phyloP scores from a whole-genome alignment of 2,329 filamentous ascomycete species.

The Dendrostoma leiphaemia region DNA sequence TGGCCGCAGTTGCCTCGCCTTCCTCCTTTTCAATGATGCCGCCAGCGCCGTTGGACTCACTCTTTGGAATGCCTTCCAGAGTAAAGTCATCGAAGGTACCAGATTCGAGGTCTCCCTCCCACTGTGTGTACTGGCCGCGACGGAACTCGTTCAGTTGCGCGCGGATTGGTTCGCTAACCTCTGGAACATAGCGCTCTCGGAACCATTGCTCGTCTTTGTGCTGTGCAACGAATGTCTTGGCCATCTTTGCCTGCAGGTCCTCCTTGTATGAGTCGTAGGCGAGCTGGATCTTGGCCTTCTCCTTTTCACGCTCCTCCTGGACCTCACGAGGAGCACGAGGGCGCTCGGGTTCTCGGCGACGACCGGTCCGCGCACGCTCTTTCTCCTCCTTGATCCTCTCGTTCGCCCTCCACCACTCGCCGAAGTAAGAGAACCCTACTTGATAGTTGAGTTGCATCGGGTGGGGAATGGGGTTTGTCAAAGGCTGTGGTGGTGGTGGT shows the following conservation, averaged over 20 bases:
- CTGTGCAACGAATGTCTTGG: slow-evolving; percentile 81
- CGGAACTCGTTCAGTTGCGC: slow-evolving; percentile 77
- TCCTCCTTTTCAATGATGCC: slow-evolving; percentile 91
- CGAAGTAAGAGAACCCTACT: slow-evolving; percentile 82
- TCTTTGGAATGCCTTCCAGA: slow-evolving; percentile 90
- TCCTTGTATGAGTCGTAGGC: slow-evolving; percentile 68
- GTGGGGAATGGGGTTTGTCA: slow-evolving; percentile 67
- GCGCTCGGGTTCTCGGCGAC: slow-evolving; percentile 63
- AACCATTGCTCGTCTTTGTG: slow-evolving; percentile 99
- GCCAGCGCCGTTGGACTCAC: slow-evolving; percentile 82
- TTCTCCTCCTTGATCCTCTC: slow-evolving; percentile 81
- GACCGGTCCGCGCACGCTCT: slow-evolving; percentile 68
- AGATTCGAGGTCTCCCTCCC: slow-evolving; percentile 82
- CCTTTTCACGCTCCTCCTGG: slow-evolving; percentile 73
- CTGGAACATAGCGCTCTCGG: slow-evolving; percentile 86
- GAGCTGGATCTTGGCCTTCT: slow-evolving; percentile 73
- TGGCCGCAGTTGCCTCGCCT: slow-evolving; percentile 85
- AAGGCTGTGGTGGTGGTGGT: slow-evolving; percentile 45
- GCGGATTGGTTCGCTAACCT: slow-evolving; percentile 73
- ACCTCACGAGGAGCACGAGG: slow-evolving; percentile 63
- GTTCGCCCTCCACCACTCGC: slow-evolving; percentile 83
- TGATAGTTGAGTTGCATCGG: slow-evolving; percentile 73
- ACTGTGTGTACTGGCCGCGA: slow-evolving; percentile 75
- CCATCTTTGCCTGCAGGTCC: slow-evolving; percentile 73
- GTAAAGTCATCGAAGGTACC: slow-evolving; percentile 94